A percentile compares a stretch with the other conserved stretches of the same genome.
phyloP scores from a whole-genome alignment of 495 filamentous ascomycete genomes.

The Platismatia glauca region DNA sequence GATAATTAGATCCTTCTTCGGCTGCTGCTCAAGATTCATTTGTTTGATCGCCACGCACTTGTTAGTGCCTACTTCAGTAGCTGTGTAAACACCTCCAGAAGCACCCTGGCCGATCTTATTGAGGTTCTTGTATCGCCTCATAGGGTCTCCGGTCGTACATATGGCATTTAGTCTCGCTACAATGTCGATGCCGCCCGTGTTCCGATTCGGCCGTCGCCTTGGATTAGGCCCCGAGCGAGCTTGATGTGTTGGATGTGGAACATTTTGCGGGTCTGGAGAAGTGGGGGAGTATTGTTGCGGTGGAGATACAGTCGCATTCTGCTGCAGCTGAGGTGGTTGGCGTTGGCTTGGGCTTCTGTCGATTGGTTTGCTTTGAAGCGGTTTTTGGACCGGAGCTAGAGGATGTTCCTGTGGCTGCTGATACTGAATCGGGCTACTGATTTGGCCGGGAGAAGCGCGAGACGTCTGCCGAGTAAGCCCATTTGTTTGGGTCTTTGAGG shows the following conservation, averaged over 20 bases:
- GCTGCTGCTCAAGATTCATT: slow-evolving; percentile 97
- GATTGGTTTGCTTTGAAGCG: slow-evolving; percentile 45
- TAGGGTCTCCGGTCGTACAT: slow-evolving; percentile 81
- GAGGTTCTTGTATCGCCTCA: slow-evolving; percentile 74
- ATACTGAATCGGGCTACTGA: slow-evolving; percentile 48
- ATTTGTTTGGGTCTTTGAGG: slow-evolving; percentile 37
- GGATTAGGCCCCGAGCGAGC: slow-evolving; percentile 45
- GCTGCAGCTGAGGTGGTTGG: slow-evolving; percentile 31
- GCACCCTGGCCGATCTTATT: slow-evolving; percentile 97
- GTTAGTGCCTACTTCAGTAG: slow-evolving; percentile 74
- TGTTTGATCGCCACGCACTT: slow-evolving; percentile 96
- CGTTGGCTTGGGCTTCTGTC: slow-evolving; percentile 60
- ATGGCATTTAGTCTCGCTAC: slow-evolving; percentile 74
- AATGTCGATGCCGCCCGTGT: slow-evolving; percentile 62
- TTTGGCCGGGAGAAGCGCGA: slow-evolving; percentile 27
- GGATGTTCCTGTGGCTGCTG: slow-evolving; percentile 81
- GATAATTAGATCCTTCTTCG: slow-evolving; percentile 98
- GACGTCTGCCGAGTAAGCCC: slow-evolving; percentile 29
- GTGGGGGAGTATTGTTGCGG: slow-evolving; percentile 40
- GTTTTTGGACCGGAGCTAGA: slow-evolving; percentile 64
- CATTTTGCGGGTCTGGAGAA: slow-evolving; percentile 46
- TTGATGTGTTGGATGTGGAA: slow-evolving; percentile 41
- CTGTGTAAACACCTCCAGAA: slow-evolving; percentile 91
- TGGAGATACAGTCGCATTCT: slow-evolving; percentile 33
- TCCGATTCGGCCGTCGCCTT: slow-evolving; percentile 63